These are phyloP conservation scores for Lanmaoa pseudosensibilis DNA, from an alignment of 768 basidiomycete genomes.

Conservation along the genomic window DNA sequence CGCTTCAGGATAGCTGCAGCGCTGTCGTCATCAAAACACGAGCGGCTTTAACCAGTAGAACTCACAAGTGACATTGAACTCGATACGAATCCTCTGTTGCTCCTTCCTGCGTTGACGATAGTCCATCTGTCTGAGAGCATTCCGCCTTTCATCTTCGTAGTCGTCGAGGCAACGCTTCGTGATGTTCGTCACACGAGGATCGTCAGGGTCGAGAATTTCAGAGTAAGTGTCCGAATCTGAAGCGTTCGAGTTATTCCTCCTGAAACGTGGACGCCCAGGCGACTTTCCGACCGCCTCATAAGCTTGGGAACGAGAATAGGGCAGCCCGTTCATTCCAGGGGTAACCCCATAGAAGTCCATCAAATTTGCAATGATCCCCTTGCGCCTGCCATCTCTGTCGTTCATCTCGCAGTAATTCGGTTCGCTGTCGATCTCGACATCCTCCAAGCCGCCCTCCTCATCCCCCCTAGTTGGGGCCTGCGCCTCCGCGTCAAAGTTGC, in stretches of 20 bases:
- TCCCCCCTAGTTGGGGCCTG: constrained; percentile 10
- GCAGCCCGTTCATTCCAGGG: constrained; percentile 24
- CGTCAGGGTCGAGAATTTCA: constrained; percentile 66
- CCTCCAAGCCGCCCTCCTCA: constrained; percentile 20
- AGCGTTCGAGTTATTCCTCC: constrained; percentile 44
- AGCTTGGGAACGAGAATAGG: constrained; percentile 25
- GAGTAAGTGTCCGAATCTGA: constrained; percentile 44
- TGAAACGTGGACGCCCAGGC: constrained; percentile 6
- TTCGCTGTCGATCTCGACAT: constrained; percentile 13
- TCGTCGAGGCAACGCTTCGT: constrained; percentile 52
- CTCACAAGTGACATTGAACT: constrained; percentile 74
- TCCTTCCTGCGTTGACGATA: constrained; percentile 69
- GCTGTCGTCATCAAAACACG: neutral
- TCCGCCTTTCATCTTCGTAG: constrained; percentile 60
- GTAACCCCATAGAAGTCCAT: constrained; percentile 33
- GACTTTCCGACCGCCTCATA: constrained; percentile 17
- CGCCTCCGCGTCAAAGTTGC: constrained; percentile 26
- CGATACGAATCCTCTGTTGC: constrained; percentile 61
- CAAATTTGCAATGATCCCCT: constrained; percentile 30
- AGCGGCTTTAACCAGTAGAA: constrained; percentile 14
- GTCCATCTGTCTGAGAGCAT: constrained; percentile 61
- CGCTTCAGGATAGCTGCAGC: constrained; percentile 69
- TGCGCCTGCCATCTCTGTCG: constrained; percentile 25
- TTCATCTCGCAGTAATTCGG: constrained; percentile 18
- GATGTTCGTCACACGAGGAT: constrained; percentile 66